These are phyloP conservation scores for Scutellaria baicalensis DNA, from an alignment of 257 asterid species.

Conservation along the genomic window DNA sequence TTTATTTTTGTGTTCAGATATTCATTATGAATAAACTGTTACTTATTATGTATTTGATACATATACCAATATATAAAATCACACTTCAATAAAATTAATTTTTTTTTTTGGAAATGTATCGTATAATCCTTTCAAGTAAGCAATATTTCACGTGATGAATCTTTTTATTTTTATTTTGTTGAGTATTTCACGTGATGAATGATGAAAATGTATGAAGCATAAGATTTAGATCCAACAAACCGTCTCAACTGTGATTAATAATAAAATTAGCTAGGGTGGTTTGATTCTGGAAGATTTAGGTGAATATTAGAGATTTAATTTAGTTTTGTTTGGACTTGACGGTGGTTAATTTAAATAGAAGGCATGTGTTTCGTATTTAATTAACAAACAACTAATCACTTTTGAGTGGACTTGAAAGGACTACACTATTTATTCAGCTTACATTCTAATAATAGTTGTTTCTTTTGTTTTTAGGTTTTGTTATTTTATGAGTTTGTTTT, in stretches of 20 bases:
- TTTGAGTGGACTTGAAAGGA: neutral
- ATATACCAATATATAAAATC: too few species aligned
- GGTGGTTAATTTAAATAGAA: constrained; percentile 4
- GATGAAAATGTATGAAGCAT: too few species aligned
- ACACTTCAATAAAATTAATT: too few species aligned
- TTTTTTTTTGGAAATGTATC: neutral
- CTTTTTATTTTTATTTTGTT: too few species aligned
- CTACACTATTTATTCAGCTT: neutral
- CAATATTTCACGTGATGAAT: too few species aligned
- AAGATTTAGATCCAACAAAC: neutral
- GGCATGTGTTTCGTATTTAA: neutral
- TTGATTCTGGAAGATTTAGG: neutral
- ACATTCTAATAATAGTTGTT: neutral
- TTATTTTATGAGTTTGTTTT: neutral
- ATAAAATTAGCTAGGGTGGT: neutral
- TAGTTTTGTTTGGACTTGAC: neutral
- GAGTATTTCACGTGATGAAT: too few species aligned
- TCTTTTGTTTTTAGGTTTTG: neutral
- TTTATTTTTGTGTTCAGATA: too few species aligned
- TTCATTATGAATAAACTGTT: too few species aligned
- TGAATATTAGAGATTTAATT: neutral
- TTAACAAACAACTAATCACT: constrained; percentile 2
- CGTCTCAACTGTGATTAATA: neutral
- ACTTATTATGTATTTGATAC: too few species aligned
- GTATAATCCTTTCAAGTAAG: too few species aligned